These are phyloP conservation scores for Haberlea rhodopensis DNA, from an alignment of 257 asterid species.

Conservation along the genomic window DNA sequence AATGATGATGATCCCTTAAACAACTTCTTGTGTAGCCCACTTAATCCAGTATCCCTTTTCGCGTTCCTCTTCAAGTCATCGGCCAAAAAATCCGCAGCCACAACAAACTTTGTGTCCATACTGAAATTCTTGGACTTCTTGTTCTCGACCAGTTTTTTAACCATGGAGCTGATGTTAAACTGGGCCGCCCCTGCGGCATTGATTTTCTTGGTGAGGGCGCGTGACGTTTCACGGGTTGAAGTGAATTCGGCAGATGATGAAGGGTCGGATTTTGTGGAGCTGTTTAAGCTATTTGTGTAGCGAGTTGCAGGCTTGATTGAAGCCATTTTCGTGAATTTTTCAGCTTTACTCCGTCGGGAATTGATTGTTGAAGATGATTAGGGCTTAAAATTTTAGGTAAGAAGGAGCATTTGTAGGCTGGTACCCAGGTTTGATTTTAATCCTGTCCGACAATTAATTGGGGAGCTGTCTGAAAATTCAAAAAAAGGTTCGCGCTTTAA, in stretches of 20 bases:
- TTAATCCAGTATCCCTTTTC: conserved; percentile 48
- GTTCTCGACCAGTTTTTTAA: conserved; percentile 63
- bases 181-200: conserved; percentile 17
- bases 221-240: conserved; percentile 31
- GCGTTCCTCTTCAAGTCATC: conserved; percentile 70
- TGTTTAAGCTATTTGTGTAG: conserved; percentile 51
- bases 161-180: conserved; percentile 55
- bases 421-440: background rate
- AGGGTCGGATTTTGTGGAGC: conserved; percentile 68
- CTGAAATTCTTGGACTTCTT: conserved; percentile 47
- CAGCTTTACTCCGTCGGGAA: conserved; percentile 9
- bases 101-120: conserved; percentile 38
- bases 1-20: conserved; percentile 61
- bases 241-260: conserved; percentile 62
- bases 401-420: conserved; percentile 20
- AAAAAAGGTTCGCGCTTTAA: background rate
- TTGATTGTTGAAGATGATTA: conserved; percentile 33
- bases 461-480: background rate
- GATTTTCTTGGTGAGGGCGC: conserved; percentile 42
- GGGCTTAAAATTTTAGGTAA: conserved; percentile 17
- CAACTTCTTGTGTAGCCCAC: conserved; percentile 76
- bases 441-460: background rate
- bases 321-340: conserved; percentile 44
- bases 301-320: conserved; percentile 73
- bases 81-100: conserved; percentile 59